Percentiles rank a stretch among this genome's conserved stretches.
phyloP scores from a whole-genome alignment of 2,329 filamentous ascomycete genomes.

The Trichoderma koningiopsis region DNA sequence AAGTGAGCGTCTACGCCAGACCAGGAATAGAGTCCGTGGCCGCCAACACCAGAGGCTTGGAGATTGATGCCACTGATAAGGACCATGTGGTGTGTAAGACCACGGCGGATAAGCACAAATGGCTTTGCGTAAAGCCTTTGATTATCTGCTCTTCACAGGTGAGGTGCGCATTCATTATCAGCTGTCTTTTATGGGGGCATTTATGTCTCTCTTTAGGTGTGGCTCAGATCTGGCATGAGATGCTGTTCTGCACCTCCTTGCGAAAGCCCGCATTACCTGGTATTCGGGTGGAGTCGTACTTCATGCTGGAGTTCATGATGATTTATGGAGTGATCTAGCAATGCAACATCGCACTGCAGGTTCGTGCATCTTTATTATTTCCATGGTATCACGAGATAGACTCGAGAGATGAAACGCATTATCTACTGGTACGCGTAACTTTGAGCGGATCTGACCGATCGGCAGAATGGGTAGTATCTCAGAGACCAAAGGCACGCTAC shows the following conservation, averaged over 20 bases:
- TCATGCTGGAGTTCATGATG: neutral
- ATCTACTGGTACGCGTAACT: neutral
- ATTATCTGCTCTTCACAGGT: neutral
- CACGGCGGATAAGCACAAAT: conserved; percentile 26
- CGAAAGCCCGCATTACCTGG: neutral
- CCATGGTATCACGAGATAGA: neutral
- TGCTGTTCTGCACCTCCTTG: neutral
- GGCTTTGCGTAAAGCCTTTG: conserved; percentile 21
- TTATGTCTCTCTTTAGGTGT: neutral
- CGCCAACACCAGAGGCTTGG: conserved; percentile 6
- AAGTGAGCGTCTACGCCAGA: conserved; percentile 19
- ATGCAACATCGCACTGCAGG: conserved; percentile 21
- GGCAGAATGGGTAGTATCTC: neutral
- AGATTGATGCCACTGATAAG: conserved; percentile 23
- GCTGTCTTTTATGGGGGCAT: neutral
- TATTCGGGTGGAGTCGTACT: neutral
- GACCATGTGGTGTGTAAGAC: conserved; percentile 21
- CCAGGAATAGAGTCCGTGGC: conserved; percentile 17
- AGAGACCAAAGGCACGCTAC: neutral
- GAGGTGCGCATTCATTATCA: neutral
- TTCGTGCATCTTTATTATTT: neutral
- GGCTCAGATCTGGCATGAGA: neutral
- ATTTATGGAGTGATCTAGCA: neutral
- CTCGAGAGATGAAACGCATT: neutral
- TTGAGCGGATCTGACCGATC: neutral